These are phyloP conservation scores for Aquanectria penicillioides DNA, from an alignment of 2,329 filamentous ascomycete species.

Conservation along the genomic window DNA sequence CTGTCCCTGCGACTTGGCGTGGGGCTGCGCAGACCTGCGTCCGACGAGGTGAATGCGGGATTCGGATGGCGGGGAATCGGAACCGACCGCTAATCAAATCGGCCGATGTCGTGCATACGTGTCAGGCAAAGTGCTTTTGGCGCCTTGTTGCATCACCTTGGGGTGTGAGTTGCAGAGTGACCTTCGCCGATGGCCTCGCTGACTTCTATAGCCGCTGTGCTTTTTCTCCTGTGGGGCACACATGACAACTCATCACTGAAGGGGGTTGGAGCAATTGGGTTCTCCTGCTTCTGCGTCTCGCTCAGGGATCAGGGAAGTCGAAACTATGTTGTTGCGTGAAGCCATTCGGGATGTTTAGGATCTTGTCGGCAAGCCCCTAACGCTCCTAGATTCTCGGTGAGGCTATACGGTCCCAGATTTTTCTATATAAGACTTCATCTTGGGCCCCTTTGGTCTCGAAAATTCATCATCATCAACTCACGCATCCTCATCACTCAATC, in stretches of 20 bases:
- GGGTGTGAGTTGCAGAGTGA: background rate
- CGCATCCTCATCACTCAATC: constrained; percentile 36
- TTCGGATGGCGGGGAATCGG: constrained; percentile 17
- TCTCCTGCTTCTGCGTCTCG: constrained; percentile 4
- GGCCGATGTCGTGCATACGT: constrained; percentile 14
- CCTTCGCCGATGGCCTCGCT: background rate
- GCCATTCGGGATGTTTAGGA: constrained; percentile 22
- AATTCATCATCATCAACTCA: constrained; percentile 33
- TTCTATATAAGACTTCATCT: constrained; percentile 40
- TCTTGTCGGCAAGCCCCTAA: constrained; percentile 2
- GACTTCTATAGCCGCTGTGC: constrained; percentile 3
- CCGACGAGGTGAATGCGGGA: constrained; percentile 14
- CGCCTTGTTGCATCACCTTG: background rate
- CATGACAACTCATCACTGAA: constrained; percentile 18
- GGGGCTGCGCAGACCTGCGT: constrained; percentile 14
- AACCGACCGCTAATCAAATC: constrained; percentile 18
- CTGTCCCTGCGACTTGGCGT: constrained; percentile 5
- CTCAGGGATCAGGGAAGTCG: constrained; percentile 21
- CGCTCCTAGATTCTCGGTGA: background rate
- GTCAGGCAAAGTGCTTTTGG: constrained; percentile 2
- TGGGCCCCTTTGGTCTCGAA: constrained; percentile 12
- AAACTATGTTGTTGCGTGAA: background rate
- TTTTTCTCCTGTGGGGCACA: constrained; percentile 15
- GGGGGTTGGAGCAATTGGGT: constrained; percentile 13
- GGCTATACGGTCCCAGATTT: constrained; percentile 3